Base-by-base conservation (phyloP, 768 basidiomycete genomes). In the Leccinum subgranulosum region DNA sequence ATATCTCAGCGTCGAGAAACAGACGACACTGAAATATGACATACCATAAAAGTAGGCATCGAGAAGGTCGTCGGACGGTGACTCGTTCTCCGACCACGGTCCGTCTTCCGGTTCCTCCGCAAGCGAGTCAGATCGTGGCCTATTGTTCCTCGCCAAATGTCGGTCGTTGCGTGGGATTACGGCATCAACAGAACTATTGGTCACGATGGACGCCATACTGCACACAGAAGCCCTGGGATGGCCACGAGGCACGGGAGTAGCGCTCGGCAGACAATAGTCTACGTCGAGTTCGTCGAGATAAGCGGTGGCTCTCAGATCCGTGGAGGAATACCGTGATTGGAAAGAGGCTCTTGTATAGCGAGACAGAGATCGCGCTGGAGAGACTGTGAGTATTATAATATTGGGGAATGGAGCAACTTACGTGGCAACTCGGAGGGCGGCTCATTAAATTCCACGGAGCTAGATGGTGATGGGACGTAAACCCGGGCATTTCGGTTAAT, bases 171-270 rank as follows among this genome's bases (percentile, higher is more conserved):
- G 76, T 9, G 81, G 80, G 55, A 85, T 74, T 49, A 87, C 73
- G 11, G 81, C 85, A 28, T 87, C 83, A 2, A 80, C 79, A 4
- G 86, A 86, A 41, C 75, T 72, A 33, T 79, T 80, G 0, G 85
- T 84, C 74, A 82, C 75, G 57, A 84, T 69, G 0, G 85, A 84
- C 27, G 79, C 78, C 51, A 86, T 70, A 61, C 84, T 86, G 48
- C 76, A 77, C 51, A 80, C 72, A 5, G 85, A 86, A 28, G 72
- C 72, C 36, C 76, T 70, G 23, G 68, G 65, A 15, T 39, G 53
- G 21, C 21, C 51, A 10, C 60, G 59, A 45, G 57, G 48, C 33
- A 62, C 67, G 10, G 67, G 60, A 8, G 61, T 55, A 11, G 65
- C 66, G 43, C 55, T 64, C 25, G 63, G 64, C 39, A 72, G 54